Evolutionary conservation across 2,329 filamentous ascomycete genomes (phyloP).

Genomic region (Colletotrichum destructivum): DNA sequence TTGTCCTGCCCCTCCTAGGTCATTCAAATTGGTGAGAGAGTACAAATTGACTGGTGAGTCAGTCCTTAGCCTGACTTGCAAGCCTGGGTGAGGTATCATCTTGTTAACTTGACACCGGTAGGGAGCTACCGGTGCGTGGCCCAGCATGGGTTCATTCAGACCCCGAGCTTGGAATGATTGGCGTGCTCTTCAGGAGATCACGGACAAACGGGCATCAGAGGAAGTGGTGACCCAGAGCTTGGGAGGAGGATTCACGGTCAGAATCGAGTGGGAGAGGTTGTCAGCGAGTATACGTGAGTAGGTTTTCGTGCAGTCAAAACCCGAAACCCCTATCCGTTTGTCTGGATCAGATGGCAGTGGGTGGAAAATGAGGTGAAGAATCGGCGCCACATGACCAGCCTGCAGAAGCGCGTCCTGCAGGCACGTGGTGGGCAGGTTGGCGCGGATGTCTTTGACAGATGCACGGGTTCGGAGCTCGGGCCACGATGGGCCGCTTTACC

Average conservation of each 20-base stretch:
- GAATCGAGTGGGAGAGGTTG: neutral
- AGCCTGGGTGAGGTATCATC: neutral
- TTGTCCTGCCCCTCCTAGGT: too few species aligned
- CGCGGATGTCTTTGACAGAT: conserved; percentile 13
- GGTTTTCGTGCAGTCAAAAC: neutral
- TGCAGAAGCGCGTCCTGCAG: conserved; percentile 13
- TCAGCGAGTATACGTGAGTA: neutral
- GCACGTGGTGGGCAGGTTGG: conserved; percentile 17
- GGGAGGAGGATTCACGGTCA: neutral
- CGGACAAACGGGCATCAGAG: neutral
- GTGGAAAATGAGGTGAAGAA: conserved; percentile 12
- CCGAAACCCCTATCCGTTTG: neutral
- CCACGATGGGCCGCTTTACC: conserved; percentile 12
- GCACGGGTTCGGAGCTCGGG: conserved; percentile 19
- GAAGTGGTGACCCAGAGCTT: neutral
- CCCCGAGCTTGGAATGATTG: too few species aligned
- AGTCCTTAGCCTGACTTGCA: neutral
- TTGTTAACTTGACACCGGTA: neutral
- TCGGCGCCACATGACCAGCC: conserved; percentile 14
- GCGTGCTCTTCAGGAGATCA: neutral
- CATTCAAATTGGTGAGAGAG: neutral
- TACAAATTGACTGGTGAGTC: neutral
- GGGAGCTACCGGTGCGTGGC: too few species aligned
- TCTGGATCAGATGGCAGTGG: neutral
- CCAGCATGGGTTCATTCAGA: neutral